phyloP scores from a whole-genome alignment of 2,329 filamentous ascomycete species.

The Aureobasidium leucospermi region DNA sequence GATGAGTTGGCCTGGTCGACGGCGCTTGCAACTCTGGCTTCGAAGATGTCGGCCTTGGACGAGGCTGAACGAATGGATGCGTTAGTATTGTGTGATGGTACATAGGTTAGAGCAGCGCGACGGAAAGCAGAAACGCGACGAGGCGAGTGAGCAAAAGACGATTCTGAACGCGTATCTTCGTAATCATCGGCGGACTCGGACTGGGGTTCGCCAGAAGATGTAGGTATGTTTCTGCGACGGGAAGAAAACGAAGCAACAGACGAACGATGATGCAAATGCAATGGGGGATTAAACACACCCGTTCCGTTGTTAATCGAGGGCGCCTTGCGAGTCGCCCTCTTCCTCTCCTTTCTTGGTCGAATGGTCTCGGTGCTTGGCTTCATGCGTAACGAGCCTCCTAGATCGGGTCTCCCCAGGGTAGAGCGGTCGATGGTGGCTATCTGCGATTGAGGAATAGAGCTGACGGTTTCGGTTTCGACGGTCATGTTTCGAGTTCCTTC shows the following conservation, averaged over 20 bases:
- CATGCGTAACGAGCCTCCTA: constrained; percentile 66
- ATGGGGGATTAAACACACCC: constrained; percentile 51
- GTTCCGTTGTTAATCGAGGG: constrained; percentile 62
- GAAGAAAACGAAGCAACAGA: constrained; percentile 17
- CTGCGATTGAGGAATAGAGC: constrained; percentile 77
- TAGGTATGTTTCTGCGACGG: constrained; percentile 4
- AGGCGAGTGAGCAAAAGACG: constrained; percentile 9
- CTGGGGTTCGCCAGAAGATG: background rate
- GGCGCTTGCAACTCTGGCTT: constrained; percentile 90
- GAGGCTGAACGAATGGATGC: constrained; percentile 49
- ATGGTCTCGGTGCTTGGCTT: constrained; percentile 96
- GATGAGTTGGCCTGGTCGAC: constrained; percentile 95
- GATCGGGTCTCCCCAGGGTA: constrained; percentile 53
- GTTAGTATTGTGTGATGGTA: constrained; percentile 19
- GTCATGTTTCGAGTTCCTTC: constrained; percentile 91
- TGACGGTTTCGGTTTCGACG: constrained; percentile 93
- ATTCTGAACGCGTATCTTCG: constrained; percentile 6
- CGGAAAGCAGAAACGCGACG: constrained; percentile 1
- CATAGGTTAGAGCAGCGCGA: constrained; percentile 7
- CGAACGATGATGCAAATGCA: constrained; percentile 18
- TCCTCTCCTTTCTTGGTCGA: constrained; percentile 87
- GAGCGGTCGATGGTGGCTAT: constrained; percentile 56
- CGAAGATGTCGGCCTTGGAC: constrained; percentile 96
- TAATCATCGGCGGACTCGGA: background rate
- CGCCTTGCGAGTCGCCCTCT: constrained; percentile 68